Evolutionary conservation across 1,139 yeast genomes (phyloP), one percentile per base, ranked within the genome.

Genomic region (Lodderomyces orthopsilosis): DNA sequence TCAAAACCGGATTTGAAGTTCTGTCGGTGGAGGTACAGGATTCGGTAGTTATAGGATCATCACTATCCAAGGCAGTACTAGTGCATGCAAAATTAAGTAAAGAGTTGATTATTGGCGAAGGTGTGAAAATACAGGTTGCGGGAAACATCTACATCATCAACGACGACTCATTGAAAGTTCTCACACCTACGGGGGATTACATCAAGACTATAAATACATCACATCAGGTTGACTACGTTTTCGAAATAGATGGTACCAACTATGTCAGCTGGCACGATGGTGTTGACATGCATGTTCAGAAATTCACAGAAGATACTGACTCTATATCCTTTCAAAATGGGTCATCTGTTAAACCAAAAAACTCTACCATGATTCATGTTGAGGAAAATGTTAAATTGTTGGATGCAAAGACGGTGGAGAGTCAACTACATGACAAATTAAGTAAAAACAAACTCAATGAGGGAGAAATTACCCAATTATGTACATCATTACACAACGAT

Each of bases 401-500:
- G 5, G 34, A 30, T 15, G 18, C n/a, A 19, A 15, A 30, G 10
- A 15, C 7, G 6, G 34, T 30, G 6, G 19, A 30, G 9, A 8
- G 12, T 15, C 34, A 15, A 30, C 10, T 30, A 13, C 34, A 15
- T 15, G 34, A 30, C 3, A 14, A n/a, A 15, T 10, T 30, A 30
- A 15, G 34, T 15, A 19, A 15, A 17, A n/a, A 17, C 19, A 15
- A 30, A 3, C 4, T 10, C 12, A 17, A 30, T 9, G 19, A 14
- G 19, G 19, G 6, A 30, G 19, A 30, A 7, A 13, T 30, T 9
- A 37, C 66, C 10, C 48, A 57, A 5, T 54, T 75, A 35, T 66
- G 79, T 45, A 53, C 64, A 5, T 56, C 68, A 41, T 70, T 66
- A 50, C 56, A 59, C 41, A 58, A 68, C 41, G 66, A 64, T 42